Evolutionary conservation across 2,329 filamentous ascomycete species (phyloP), one percentile per base, ranked within the genome.

Genomic region (Cryphonectria japonica): DNA sequence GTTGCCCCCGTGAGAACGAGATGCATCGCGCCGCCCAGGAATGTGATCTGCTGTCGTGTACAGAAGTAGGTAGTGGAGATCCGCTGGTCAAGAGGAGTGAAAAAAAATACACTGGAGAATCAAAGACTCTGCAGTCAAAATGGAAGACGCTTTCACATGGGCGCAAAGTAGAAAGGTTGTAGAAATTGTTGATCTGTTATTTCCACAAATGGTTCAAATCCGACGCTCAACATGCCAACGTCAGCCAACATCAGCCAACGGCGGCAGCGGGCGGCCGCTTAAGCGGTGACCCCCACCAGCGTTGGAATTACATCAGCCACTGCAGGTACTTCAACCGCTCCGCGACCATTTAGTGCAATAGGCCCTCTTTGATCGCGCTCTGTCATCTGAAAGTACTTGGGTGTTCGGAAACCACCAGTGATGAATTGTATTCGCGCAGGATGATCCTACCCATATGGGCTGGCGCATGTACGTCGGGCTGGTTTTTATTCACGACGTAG

Each of bases 1-100:
- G 90, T 92, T 14, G 89, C 89, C n/a, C 90, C 89, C 0, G 90
- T 92, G 66, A 92, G 83, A 71, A 92, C 89, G 76, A 92, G 83
- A 81, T 90, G 88, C 87, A 89, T 90, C 34, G 59, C 78, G 63
- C 14, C 9, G 46, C 34, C 22, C 3, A 4, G 11, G 11, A n/a
- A 41, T 16, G 37, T 13, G 16, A n/a, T 41, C 34, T 46, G 29
- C 34, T 46, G 59, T 59, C 26, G 34, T 34, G 16, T 32, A 19
- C 26, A 32, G 11, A 1, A n/a, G 2, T 9, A 9, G 7, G 9
- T 9, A 9, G 4, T 9, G 1, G 22, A 7, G 9, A n/a, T 7
- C 46, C 22, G 6, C 19, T 50, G 22, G 46, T 1, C 19, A 50
- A n/a, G n/a, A 50, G 22, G 16, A 11, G 46, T 3, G 46, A 50